These are phyloP conservation scores for Plectosphaerella cucumerina DNA, from an alignment of 2,329 filamentous ascomycete species.

Conservation along the genomic window DNA sequence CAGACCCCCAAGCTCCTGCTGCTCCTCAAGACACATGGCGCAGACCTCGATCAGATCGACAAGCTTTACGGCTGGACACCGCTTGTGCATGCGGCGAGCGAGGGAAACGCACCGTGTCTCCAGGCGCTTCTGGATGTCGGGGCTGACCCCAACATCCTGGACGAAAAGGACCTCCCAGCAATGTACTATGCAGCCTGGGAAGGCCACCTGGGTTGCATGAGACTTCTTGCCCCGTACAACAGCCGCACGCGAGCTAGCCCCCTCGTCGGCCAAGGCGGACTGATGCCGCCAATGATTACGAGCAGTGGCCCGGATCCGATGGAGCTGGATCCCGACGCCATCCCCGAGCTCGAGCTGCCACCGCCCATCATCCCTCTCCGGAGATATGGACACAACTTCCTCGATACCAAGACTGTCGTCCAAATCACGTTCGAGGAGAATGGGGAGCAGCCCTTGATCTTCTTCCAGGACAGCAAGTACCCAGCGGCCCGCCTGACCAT, in stretches of 20 bases:
- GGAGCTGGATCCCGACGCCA: conserved; percentile 77
- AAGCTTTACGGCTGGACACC: conserved; percentile 98
- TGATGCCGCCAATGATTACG: conserved; percentile 35
- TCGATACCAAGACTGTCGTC: conserved; percentile 95
- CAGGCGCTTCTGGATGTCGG: conserved; percentile 75
- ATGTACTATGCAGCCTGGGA: conserved; percentile 99
- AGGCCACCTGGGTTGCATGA: conserved; percentile 92
- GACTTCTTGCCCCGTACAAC: conserved; percentile 66
- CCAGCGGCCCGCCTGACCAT: conserved; percentile 92
- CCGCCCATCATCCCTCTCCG: conserved; percentile 94
- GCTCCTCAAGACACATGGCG: conserved; percentile 78
- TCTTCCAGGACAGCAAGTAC: conserved; percentile 96
- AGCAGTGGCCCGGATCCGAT: conserved; percentile 54
- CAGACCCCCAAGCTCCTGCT: conserved; percentile 75
- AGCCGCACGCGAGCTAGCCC: conserved; percentile 38
- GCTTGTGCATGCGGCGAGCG: conserved; percentile 91
- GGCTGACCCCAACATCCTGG: conserved; percentile 72
- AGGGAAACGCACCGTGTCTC: conserved; percentile 88
- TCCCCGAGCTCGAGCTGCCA: conserved; percentile 85
- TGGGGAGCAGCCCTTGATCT: conserved; percentile 74
- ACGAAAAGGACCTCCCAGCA: conserved; percentile 89
- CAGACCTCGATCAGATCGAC: conserved; percentile 86
- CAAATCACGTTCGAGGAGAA: conserved; percentile 84
- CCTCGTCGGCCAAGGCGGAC: conserved; percentile 34
- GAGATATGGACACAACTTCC: conserved; percentile 95